Evolutionary conservation across 176 grass and related monocot genomes (phyloP).

Genomic region (maize (Zea mays)): DNA sequence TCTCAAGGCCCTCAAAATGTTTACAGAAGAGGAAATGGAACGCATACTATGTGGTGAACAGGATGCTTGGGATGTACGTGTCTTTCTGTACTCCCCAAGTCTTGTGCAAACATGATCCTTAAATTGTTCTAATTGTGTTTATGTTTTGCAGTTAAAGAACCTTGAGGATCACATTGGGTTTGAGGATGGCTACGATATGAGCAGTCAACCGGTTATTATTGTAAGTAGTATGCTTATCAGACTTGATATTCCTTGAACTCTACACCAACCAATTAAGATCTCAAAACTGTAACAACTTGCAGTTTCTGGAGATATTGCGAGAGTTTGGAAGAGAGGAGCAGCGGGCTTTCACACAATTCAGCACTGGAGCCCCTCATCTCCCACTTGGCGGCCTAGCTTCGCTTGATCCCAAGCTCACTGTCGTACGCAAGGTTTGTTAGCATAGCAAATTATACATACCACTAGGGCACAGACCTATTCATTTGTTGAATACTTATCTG

Average conservation of each 20-base stretch:
- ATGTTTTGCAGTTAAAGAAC: constrained; percentile 46
- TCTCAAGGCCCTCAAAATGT: constrained; percentile 48
- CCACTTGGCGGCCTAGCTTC: constrained; percentile 66
- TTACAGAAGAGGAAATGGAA: constrained; percentile 65
- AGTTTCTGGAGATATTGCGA: constrained; percentile 65
- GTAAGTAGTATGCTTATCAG: constrained; percentile 44
- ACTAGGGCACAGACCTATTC: background rate
- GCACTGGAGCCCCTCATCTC: constrained; percentile 62
- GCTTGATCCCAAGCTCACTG: constrained; percentile 60
- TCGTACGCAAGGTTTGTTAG: constrained; percentile 58
- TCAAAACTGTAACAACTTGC: constrained; percentile 22
- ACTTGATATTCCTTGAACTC: background rate
- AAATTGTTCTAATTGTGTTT: constrained; percentile 28
- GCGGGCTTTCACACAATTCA: constrained; percentile 62
- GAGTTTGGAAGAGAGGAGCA: constrained; percentile 57
- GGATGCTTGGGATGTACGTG: constrained; percentile 60
- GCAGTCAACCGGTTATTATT: constrained; percentile 38
- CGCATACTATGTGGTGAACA: constrained; percentile 70
- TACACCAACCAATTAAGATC: background rate
- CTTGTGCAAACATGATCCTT: background rate
- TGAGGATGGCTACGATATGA: constrained; percentile 53
- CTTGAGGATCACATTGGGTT: constrained; percentile 61
- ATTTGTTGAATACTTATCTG: constrained; percentile 25
- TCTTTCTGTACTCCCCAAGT: background rate
- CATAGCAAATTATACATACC: constrained; percentile 7